A percentile compares a stretch with the other conserved stretches of the same genome.
phyloP scores from a whole-genome alignment of 1,284 basidiomycete species.

The Fomitiporia mediterranea region DNA sequence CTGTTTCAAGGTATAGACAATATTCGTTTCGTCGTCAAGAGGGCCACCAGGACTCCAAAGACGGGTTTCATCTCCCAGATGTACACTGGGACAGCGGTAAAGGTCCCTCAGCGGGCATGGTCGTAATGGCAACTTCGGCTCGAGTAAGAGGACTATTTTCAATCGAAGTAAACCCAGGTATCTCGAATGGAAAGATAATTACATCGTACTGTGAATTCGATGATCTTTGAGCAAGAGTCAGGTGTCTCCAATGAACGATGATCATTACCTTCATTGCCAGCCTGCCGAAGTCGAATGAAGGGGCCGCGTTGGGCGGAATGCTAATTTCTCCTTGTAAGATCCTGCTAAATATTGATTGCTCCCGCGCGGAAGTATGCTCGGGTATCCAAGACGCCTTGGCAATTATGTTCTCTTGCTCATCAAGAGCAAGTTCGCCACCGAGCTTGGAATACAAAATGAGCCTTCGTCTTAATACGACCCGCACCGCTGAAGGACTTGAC shows the following conservation, averaged over 20 bases:
- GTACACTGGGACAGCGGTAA: neutral
- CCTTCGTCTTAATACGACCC: constrained; percentile 4
- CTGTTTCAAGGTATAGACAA: too few species aligned
- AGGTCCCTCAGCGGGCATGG: neutral
- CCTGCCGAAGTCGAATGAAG: constrained; percentile 14
- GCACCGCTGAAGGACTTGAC: constrained; percentile 1
- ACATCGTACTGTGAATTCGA: constrained; percentile 10
- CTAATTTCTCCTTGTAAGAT: constrained; percentile 13
- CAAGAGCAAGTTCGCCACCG: constrained; percentile 9
- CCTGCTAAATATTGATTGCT: neutral
- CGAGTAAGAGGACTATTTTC: neutral
- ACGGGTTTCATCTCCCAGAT: too few species aligned
- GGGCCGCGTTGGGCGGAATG: constrained; percentile 1
- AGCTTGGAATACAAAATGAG: neutral
- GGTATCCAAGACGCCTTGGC: constrained; percentile 7
- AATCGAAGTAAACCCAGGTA: constrained; percentile 3
- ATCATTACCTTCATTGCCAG: constrained; percentile 12
- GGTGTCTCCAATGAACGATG: neutral
- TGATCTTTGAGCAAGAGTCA: neutral
- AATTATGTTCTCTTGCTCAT: constrained; percentile 6
- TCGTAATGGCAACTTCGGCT: neutral
- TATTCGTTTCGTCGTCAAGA: too few species aligned
- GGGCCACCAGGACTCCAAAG: too few species aligned
- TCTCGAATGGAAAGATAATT: constrained; percentile 3
- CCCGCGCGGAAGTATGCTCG: neutral